Percentiles rank a stretch among this genome's conserved stretches.
These are phyloP conservation scores for Trichodelitschia bisporula DNA, from an alignment of 495 filamentous ascomycete genomes.

Conservation along the genomic window DNA sequence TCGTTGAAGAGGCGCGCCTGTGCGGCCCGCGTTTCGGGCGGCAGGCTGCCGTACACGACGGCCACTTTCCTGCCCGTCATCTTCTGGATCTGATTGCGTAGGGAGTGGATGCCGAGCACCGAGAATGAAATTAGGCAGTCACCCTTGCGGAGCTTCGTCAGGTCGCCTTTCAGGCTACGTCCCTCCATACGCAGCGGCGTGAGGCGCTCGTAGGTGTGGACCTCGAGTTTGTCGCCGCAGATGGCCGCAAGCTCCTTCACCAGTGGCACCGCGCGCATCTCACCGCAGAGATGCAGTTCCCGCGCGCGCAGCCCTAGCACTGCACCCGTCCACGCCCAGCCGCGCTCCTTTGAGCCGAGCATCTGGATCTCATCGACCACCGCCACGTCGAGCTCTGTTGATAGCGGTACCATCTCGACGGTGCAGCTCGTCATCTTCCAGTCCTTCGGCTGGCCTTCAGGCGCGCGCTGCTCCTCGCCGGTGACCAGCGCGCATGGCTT, in stretches of 20 bases:
- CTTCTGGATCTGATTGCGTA: slow-evolving; percentile 57
- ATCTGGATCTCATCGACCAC: slow-evolving; percentile 98
- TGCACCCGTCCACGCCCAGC: slow-evolving; percentile 95
- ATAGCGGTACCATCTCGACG: slow-evolving; percentile 81
- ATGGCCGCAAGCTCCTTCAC: slow-evolving; percentile 55
- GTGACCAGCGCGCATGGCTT: slow-evolving; percentile 60
- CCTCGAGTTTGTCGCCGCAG: slow-evolving; percentile 57
- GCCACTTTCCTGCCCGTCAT: slow-evolving; percentile 56
- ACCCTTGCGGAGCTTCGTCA: slow-evolving; percentile 52
- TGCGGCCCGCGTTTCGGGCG: slow-evolving; percentile 74
- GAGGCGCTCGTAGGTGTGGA: slow-evolving; percentile 63
- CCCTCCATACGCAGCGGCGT: slow-evolving; percentile 45
- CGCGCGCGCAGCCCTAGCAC: slow-evolving; percentile 62
- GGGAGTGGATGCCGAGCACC: slow-evolving; percentile 49
- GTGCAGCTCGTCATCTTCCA: slow-evolving; percentile 53
- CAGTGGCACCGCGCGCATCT: slow-evolving; percentile 55
- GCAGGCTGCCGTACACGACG: slow-evolving; percentile 77
- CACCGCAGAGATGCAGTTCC: slow-evolving; percentile 87
- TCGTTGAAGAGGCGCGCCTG: slow-evolving; percentile 90
- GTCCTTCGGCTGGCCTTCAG: slow-evolving; percentile 17
- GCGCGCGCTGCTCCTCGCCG: slow-evolving; percentile 58
- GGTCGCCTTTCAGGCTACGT: slow-evolving; percentile 31
- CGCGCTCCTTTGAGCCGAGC: slow-evolving; percentile 57
- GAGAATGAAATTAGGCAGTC: slow-evolving; percentile 81
- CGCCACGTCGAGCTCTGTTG: slow-evolving; percentile 50